These are phyloP conservation scores for Dactylellina cionopaga DNA, from an alignment of 2,329 filamentous ascomycete genomes.

Conservation along the genomic window DNA sequence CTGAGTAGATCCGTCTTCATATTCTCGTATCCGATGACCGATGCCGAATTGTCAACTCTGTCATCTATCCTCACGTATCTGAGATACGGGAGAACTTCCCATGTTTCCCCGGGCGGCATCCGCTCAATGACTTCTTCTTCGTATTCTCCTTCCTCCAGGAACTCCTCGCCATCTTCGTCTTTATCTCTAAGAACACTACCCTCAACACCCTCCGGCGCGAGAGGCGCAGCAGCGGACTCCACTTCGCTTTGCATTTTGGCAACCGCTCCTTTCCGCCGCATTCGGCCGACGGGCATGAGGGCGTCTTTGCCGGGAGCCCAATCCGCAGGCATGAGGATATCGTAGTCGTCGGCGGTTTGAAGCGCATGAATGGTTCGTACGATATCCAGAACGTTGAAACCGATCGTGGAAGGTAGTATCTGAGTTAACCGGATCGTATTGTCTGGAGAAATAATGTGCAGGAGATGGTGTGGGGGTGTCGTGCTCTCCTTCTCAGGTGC, in stretches of 20 bases:
- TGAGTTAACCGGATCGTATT: conserved; percentile 34
- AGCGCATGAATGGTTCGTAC: conserved; percentile 35
- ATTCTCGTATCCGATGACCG: conserved; percentile 47
- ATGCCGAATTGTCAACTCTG: conserved; percentile 42
- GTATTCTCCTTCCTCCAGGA: conserved; percentile 21
- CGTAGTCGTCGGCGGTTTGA: conserved; percentile 43
- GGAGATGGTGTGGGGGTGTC: conserved; percentile 13
- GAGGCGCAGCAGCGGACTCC: not conserved
- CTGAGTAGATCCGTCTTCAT: conserved; percentile 40
- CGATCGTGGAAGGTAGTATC: conserved; percentile 13
- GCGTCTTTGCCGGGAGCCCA: conserved; percentile 40
- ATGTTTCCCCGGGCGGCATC: conserved; percentile 47
- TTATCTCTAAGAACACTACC: conserved; percentile 17
- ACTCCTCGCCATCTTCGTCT: conserved; percentile 34
- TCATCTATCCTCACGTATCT: conserved; percentile 48
- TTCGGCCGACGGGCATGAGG: conserved; percentile 30
- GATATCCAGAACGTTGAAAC: conserved; percentile 42
- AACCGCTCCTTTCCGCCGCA: conserved; percentile 1
- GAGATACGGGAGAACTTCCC: conserved; percentile 44
- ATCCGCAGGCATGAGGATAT: conserved; percentile 36
- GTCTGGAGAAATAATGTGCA: conserved; percentile 36
- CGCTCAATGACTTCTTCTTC: conserved; percentile 22
- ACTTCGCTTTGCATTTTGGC: conserved; percentile 22
- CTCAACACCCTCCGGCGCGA: not conserved
- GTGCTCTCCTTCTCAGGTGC: not conserved